Conservation (phyloP, 2,329 filamentous ascomycete species). For the Neofusicoccum sp. region DNA sequence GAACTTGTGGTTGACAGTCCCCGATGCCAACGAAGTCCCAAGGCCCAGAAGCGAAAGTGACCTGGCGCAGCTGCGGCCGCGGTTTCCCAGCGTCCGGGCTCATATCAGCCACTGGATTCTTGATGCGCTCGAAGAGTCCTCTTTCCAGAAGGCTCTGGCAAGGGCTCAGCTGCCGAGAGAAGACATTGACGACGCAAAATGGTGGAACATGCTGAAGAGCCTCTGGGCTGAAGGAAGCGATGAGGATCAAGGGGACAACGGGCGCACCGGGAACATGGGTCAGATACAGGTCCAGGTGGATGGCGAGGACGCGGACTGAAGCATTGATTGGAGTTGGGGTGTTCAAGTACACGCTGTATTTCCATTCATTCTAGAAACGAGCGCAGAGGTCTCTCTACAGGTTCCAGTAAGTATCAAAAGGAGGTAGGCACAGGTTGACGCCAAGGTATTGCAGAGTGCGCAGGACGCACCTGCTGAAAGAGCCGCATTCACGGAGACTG, state of each 20-base stretch:
- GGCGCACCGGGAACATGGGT: background rate
- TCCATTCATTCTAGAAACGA: too few species aligned
- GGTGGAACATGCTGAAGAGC: background rate
- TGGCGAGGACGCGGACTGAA: background rate
- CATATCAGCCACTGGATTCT: background rate
- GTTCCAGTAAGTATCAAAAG: too few species aligned
- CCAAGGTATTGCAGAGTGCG: too few species aligned
- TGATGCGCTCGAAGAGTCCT: background rate
- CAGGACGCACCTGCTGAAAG: too few species aligned
- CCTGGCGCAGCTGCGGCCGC: background rate
- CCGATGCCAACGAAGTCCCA: background rate
- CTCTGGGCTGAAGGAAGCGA: background rate
- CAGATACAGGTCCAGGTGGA: background rate
- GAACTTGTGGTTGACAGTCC: background rate
- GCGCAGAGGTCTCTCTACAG: too few species aligned
- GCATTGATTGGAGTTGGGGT: background rate
- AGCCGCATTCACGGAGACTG: too few species aligned
- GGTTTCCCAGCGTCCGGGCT: background rate
- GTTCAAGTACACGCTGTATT: too few species aligned
- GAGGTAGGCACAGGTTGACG: too few species aligned
- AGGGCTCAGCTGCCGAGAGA: background rate
- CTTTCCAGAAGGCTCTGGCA: background rate
- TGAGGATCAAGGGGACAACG: too few species aligned
- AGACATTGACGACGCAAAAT: background rate
- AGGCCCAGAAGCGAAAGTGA: background rate